phyloP scores from a whole-genome alignment of 306 rosid genomes.

The Cucumis hystrix region DNA sequence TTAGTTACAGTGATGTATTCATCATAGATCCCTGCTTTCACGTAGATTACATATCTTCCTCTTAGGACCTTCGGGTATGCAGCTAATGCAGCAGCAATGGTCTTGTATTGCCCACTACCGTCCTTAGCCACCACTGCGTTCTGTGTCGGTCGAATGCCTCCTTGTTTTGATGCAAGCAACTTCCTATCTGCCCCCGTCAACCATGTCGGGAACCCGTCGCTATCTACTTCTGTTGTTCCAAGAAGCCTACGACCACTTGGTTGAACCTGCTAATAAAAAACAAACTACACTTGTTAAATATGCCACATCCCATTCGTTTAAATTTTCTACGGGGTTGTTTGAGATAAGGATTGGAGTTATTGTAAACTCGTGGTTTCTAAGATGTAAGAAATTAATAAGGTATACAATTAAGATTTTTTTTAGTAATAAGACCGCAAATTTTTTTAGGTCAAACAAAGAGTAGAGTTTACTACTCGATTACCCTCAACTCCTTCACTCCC shows the following conservation, averaged over 20 bases:
- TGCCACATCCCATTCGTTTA: neutral
- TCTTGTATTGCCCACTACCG: constrained; percentile 42
- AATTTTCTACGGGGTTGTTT: neutral
- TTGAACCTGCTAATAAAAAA: neutral
- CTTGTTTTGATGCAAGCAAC: constrained; percentile 17
- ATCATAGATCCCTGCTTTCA: constrained; percentile 50
- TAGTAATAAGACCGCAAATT: too few species aligned
- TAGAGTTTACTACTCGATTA: too few species aligned
- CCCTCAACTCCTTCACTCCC: too few species aligned
- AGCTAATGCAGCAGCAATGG: constrained; percentile 28
- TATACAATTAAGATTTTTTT: too few species aligned
- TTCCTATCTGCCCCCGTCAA: constrained; percentile 33
- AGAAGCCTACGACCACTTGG: constrained; percentile 43
- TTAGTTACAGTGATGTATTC: constrained; percentile 33
- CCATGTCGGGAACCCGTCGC: constrained; percentile 41
- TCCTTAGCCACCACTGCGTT: constrained; percentile 65
- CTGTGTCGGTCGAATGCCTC: neutral
- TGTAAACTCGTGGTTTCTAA: too few species aligned
- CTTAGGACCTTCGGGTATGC: constrained; percentile 24
- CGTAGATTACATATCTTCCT: constrained; percentile 42
- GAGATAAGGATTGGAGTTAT: too few species aligned
- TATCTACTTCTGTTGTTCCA: constrained; percentile 7
- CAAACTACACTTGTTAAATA: neutral
- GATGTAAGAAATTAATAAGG: too few species aligned
- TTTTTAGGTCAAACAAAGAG: too few species aligned